Base-by-base conservation (phyloP, 2,329 filamentous ascomycete genomes). In the Beauveria pseudobassiana region DNA sequence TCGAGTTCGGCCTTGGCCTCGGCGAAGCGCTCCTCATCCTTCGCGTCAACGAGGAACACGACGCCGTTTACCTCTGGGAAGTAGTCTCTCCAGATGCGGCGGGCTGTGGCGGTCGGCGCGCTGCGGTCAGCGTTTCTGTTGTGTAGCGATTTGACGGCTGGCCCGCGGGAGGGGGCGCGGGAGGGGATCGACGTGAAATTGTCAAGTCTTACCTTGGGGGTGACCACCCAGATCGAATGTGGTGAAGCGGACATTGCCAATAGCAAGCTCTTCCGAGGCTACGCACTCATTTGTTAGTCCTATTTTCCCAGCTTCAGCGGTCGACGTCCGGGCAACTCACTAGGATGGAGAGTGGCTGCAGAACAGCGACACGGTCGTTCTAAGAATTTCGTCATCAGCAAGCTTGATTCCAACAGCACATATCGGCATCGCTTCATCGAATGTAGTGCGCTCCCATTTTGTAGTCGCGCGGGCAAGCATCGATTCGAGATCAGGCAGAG, bases 1-100 rank as follows among this genome's bases (percentile, higher is more conserved):
- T 99, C 95, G 65, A 99, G 89, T 81, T 99, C 95, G 70, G 90
- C 93, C 82, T 98, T 98, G 73, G 92, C 90, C 81, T 99, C 95
- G 70, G 83, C 76, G 75, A 99, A 90, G 68, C 95, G 91, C 80
- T 98, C 93, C 77, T 91, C 89, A 78, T 99, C 95, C 80, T 96
- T 96, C 71, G 95, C 92, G 72, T 99, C 95, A 69, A 99, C 91
- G 63, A 98, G 88, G 84, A 98, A 99, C 69, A 99, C 93, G 70
- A 98, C 96, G 64, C 93, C 93, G 77, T 88, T 92, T 66, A 96
- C 92, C 80, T 96, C 93, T 70, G 92, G 92, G 84, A 96, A 96
- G 80, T 96, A 96, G 74, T 96, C 92, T 76, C 93, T 93, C 92
- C 93, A 96, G 70, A 96, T 87, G 71, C 93, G 91, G 69, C 93